phyloP scores from a whole-genome alignment of 352 stramenopile species.

The Globisporangium cederbergense region DNA sequence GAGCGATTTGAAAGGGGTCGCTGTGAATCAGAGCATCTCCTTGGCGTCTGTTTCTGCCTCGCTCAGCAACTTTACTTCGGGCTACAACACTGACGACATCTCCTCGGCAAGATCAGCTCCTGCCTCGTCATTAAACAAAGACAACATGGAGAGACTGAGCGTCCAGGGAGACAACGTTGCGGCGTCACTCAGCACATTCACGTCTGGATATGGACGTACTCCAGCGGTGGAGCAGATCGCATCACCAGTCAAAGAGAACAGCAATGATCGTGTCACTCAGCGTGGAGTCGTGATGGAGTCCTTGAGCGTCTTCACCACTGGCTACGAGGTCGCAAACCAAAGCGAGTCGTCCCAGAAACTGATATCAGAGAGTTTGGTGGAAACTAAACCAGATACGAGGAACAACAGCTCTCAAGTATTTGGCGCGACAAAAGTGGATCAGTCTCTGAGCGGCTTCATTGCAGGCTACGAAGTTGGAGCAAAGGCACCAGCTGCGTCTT shows the following conservation, averaged over 20 bases:
- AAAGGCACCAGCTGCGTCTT: neutral
- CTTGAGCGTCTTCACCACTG: slow-evolving; percentile 23
- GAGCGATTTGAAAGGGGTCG: neutral
- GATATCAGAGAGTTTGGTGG: neutral
- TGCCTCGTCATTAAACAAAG: neutral
- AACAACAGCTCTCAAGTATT: neutral
- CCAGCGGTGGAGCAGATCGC: slow-evolving; percentile 1
- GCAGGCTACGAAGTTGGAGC: slow-evolving; percentile 11
- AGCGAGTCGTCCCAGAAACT: neutral
- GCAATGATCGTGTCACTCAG: neutral
- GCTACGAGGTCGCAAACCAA: slow-evolving; percentile 15
- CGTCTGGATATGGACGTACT: slow-evolving; percentile 14
- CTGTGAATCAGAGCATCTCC: slow-evolving; percentile 10
- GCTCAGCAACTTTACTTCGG: slow-evolving; percentile 29
- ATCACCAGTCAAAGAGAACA: slow-evolving; percentile 1
- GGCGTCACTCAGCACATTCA: slow-evolving; percentile 29
- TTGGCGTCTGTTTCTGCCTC: slow-evolving; percentile 15
- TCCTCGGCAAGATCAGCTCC: neutral
- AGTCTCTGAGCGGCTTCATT: slow-evolving; percentile 18
- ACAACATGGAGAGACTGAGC: neutral
- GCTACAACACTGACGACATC: slow-evolving; percentile 12
- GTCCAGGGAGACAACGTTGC: neutral
- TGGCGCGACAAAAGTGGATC: neutral
- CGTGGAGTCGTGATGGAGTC: slow-evolving; percentile 6
- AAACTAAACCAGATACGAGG: neutral